These are phyloP conservation scores for Agrocybe praecox DNA, from an alignment of 768 basidiomycete species.

Conservation along the genomic window DNA sequence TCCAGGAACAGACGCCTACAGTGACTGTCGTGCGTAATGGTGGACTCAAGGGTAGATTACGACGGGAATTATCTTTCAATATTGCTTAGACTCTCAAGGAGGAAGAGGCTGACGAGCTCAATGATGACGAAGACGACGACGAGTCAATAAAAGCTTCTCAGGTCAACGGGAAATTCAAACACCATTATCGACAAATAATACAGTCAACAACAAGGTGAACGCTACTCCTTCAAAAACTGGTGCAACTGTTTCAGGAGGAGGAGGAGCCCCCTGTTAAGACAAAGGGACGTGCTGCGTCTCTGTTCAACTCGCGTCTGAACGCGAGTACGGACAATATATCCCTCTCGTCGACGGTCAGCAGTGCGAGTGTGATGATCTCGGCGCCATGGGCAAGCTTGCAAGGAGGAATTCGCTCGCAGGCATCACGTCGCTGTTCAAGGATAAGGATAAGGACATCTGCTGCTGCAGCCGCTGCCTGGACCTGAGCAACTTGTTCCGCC, in stretches of 20 bases:
- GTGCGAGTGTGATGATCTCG: slow-evolving; percentile 96
- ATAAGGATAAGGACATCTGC: slow-evolving; percentile 46
- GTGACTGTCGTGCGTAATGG: slow-evolving; percentile 51
- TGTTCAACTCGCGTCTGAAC: slow-evolving; percentile 91
- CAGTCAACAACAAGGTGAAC: slow-evolving; percentile 19
- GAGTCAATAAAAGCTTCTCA: slow-evolving; percentile 51
- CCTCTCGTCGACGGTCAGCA: slow-evolving; percentile 90
- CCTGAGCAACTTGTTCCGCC: slow-evolving; percentile 39
- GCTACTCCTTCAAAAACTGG: slow-evolving; percentile 21
- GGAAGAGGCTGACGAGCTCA: slow-evolving; percentile 38
- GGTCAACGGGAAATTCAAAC: slow-evolving; percentile 31
- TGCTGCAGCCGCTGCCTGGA: slow-evolving; percentile 23
- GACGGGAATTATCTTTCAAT: slow-evolving; percentile 72
- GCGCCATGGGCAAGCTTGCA: slow-evolving; percentile 84
- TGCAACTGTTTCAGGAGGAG: slow-evolving; percentile 27
- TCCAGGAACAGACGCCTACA: slow-evolving; percentile 39
- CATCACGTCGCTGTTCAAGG: slow-evolving; percentile 89
- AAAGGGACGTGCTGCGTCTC: slow-evolving; percentile 65
- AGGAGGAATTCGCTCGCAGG: slow-evolving; percentile 87
- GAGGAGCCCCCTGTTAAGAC: slow-evolving; percentile 63
- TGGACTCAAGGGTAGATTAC: slow-evolving; percentile 78
- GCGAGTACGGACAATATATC: slow-evolving; percentile 95
- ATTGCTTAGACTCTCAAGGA: slow-evolving; percentile 51
- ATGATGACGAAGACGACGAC: slow-evolving; percentile 43
- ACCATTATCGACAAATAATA: slow-evolving; percentile 29